Percentiles rank a stretch among this genome's conserved stretches.
Evolutionary conservation across 164 flowering plant genomes (phyloP).

Genomic region (Vitis vinifera): DNA sequence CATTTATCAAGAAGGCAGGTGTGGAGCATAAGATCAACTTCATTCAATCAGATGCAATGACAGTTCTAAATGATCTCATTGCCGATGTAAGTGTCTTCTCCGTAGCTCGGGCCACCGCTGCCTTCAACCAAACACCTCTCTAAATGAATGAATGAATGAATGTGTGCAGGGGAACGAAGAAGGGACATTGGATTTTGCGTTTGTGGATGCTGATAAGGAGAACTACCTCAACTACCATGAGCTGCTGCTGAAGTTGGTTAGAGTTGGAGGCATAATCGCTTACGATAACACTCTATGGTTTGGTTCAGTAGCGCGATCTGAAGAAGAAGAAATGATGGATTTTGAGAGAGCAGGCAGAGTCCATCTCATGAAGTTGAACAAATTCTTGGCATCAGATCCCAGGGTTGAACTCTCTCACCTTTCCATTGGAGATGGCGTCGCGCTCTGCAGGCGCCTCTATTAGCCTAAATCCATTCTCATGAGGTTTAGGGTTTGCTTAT

Average conservation of each 20-base stretch:
- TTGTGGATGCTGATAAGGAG: constrained; percentile 32
- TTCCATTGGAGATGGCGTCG: constrained; percentile 22
- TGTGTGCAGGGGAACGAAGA: constrained; percentile 11
- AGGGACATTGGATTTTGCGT: constrained; percentile 22
- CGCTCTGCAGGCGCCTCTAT: constrained; percentile 11
- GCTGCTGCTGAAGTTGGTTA: constrained; percentile 26
- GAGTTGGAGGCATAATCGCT: constrained; percentile 24
- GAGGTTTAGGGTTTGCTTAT: too few relatives aligned
- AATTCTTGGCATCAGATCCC: constrained; percentile 6
- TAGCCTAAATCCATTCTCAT: too few relatives aligned
- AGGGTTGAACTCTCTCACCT: constrained; percentile 12
- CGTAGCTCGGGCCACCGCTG: not conserved
- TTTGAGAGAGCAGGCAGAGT: not conserved
- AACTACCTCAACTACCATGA: constrained; percentile 26
- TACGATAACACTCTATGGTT: constrained; percentile 34
- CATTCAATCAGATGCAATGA: constrained; percentile 24
- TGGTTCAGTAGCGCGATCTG: constrained; percentile 18
- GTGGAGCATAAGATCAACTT: constrained; percentile 46
- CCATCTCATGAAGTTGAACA: constrained; percentile 15
- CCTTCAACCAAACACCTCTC: not conserved
- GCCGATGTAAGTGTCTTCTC: constrained; percentile 19
- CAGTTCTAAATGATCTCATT: constrained; percentile 28
- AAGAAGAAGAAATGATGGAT: constrained; percentile 20
- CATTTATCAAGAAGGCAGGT: constrained; percentile 33
- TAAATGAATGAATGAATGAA: not conserved